Conservation (phyloP, 805 yeast genomes). For the Hagleromyces aurorensis region DNA sequence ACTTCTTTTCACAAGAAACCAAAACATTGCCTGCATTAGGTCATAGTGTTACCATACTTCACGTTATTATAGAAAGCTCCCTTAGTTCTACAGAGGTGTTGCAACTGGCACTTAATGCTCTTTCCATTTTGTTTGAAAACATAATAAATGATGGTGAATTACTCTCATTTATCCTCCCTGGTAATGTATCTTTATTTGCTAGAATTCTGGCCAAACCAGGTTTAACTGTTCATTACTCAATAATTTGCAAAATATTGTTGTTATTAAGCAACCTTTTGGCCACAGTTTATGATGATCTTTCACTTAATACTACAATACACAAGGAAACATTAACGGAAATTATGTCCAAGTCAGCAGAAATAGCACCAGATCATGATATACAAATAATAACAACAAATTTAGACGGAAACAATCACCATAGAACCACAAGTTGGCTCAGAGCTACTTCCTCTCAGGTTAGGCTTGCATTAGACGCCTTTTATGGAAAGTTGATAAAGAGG, state of each 20-base stretch:
- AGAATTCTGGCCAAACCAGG: conserved; percentile 33
- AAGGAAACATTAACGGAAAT: conserved; percentile 12
- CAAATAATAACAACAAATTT: conserved; percentile 14
- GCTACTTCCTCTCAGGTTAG: conserved; percentile 45
- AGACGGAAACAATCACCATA: conserved; percentile 23
- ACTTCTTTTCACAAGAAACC: conserved; percentile 14
- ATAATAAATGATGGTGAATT: conserved; percentile 40
- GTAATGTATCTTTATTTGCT: conserved; percentile 39
- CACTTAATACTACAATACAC: conserved; percentile 27
- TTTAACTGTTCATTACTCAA: conserved; percentile 32
- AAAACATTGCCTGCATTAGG: conserved; percentile 39
- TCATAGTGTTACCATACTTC: conserved; percentile 38
- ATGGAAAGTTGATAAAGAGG: conserved; percentile 21
- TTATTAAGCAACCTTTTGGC: conserved; percentile 28
- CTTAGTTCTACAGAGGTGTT: conserved; percentile 26
- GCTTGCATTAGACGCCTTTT: conserved; percentile 36
- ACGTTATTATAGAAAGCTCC: conserved; percentile 30
- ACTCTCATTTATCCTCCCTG: conserved; percentile 43
- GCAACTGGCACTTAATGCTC: conserved; percentile 28
- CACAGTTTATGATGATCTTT: conserved; percentile 37
- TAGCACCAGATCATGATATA: conserved; percentile 4
- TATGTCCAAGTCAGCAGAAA: not conserved
- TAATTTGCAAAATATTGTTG: conserved; percentile 27
- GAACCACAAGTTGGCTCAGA: conserved; percentile 48
- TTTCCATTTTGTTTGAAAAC: conserved; percentile 31